A percentile compares a stretch with the other conserved stretches of the same genome.
These are phyloP conservation scores for Sistotremastrum niveocremeum DNA, from an alignment of 768 basidiomycete genomes.

Conservation along the genomic window DNA sequence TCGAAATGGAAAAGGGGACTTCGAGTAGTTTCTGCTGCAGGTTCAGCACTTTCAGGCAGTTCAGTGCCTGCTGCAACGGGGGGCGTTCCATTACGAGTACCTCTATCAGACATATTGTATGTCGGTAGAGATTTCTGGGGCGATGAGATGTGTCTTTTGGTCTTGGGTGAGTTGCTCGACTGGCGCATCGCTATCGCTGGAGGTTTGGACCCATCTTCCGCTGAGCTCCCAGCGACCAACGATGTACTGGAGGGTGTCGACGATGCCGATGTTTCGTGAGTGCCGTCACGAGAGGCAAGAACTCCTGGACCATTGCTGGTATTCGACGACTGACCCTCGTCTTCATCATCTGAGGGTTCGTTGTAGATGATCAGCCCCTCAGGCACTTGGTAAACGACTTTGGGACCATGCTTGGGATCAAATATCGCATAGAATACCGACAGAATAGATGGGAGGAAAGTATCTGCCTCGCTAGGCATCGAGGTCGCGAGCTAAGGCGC, in stretches of 20 bases:
- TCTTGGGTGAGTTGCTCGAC: background rate
- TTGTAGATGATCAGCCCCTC: slow-evolving; percentile 55
- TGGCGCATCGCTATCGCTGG: background rate
- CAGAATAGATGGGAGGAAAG: slow-evolving; percentile 64
- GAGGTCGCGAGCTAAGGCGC: too few species aligned
- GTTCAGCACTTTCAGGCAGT: slow-evolving; percentile 1
- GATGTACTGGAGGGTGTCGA: background rate
- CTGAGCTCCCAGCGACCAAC: background rate
- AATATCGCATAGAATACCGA: slow-evolving; percentile 94
- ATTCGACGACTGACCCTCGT: background rate
- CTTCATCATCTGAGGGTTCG: background rate
- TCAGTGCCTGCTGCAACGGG: background rate
- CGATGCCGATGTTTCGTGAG: background rate
- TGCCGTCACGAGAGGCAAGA: background rate
- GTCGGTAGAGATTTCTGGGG: background rate
- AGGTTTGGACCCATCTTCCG: background rate
- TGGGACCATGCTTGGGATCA: slow-evolving; percentile 73
- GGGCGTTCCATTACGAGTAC: background rate
- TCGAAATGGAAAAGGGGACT: slow-evolving; percentile 71
- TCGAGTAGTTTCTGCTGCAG: background rate
- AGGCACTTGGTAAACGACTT: slow-evolving; percentile 87
- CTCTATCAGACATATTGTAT: background rate
- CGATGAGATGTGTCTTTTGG: too few species aligned
- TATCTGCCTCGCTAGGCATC: slow-evolving; percentile 40
- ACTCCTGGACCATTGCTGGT: background rate